phyloP scores from a whole-genome alignment of 2,329 filamentous ascomycete genomes.

The Aciculosporium take region DNA sequence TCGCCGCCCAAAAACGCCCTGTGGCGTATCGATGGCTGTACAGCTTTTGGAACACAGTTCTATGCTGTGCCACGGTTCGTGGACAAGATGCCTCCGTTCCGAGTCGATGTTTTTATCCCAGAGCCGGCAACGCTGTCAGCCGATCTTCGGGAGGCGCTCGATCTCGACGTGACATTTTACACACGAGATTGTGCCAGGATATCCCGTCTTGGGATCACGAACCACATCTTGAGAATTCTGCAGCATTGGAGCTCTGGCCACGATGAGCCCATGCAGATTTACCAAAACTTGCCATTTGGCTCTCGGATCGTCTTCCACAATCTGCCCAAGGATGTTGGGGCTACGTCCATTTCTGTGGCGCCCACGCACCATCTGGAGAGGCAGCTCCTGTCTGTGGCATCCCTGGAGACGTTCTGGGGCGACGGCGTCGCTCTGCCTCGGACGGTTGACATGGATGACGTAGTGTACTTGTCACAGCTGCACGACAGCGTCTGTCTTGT shows the following conservation, averaged over 20 bases:
- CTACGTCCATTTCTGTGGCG: slow-evolving; percentile 32
- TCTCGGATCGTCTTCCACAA: slow-evolving; percentile 41
- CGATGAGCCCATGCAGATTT: slow-evolving; percentile 19
- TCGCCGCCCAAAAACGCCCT: slow-evolving; percentile 27
- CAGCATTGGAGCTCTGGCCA: slow-evolving; percentile 32
- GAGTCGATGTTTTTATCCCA: slow-evolving; percentile 44
- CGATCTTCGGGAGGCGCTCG: slow-evolving; percentile 30
- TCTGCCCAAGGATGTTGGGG: slow-evolving; percentile 30
- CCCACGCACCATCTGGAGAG: slow-evolving; percentile 39
- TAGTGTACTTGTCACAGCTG: slow-evolving; percentile 38
- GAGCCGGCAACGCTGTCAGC: slow-evolving; percentile 29
- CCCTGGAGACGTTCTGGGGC: slow-evolving; percentile 30
- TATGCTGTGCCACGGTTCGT: slow-evolving; percentile 41
- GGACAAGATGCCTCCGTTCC: slow-evolving; percentile 30
- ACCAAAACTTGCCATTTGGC: slow-evolving; percentile 38
- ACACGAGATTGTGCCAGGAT: slow-evolving; percentile 36
- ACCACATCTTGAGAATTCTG: slow-evolving; percentile 39
- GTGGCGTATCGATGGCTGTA: slow-evolving; percentile 46
- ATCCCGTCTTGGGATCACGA: slow-evolving; percentile 34
- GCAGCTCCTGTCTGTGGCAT: slow-evolving; percentile 31
- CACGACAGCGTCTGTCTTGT: slow-evolving; percentile 47
- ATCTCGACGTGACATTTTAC: slow-evolving; percentile 38
- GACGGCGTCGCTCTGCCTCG: slow-evolving; percentile 26
- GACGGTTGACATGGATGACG: slow-evolving; percentile 31
- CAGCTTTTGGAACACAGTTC: slow-evolving; percentile 42